These are phyloP conservation scores for Leptographium procerum DNA, from an alignment of 2,329 filamentous ascomycete genomes.

Conservation along the genomic window DNA sequence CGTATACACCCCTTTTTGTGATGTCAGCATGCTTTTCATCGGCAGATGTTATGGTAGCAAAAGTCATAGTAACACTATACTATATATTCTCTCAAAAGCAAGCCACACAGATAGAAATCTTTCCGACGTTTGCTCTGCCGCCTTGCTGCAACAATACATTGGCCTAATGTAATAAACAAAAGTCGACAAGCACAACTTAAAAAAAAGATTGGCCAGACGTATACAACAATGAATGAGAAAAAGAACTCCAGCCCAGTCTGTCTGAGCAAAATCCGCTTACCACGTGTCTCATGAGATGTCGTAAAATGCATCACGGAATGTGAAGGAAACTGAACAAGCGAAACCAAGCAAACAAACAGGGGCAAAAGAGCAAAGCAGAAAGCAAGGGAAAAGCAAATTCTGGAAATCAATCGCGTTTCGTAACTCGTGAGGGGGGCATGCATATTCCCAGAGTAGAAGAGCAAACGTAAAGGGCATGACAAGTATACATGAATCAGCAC, in stretches of 20 bases:
- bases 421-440: background rate
- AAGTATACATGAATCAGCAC: conserved; percentile 10
- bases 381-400: background rate
- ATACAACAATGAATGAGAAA: background rate
- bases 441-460: background rate
- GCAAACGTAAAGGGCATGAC: background rate
- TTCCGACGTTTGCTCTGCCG: background rate
- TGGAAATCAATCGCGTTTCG: background rate
- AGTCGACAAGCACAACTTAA: background rate
- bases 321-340: background rate
- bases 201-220: background rate
- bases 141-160: background rate
- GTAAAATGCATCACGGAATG: background rate
- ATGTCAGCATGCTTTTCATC: background rate
- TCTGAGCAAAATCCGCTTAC: background rate
- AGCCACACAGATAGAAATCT: background rate
- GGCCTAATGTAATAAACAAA: background rate
- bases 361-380: background rate
- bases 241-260: background rate
- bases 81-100: background rate
- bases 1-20: background rate
- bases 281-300: background rate
- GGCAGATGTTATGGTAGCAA: conserved; percentile 2
- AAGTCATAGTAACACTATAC: background rate
- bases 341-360: too few species aligned